These are phyloP conservation scores for Scheffersomyces stipitis DNA, from an alignment of 805 yeast species.

Conservation along the genomic window DNA sequence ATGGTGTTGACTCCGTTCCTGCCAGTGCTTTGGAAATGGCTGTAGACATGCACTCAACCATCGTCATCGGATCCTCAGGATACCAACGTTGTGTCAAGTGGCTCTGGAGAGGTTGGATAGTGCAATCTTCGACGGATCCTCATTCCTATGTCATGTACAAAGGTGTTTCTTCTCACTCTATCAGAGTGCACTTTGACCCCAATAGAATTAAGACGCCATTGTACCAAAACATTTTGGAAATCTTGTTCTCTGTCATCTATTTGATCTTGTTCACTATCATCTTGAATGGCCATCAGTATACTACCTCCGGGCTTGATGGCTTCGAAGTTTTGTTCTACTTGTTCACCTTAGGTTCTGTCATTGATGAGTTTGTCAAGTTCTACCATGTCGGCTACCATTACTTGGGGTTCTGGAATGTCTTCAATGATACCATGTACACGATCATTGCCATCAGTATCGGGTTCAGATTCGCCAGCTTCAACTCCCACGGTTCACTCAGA, in stretches of 20 bases:
- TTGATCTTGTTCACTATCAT: conserved; percentile 60
- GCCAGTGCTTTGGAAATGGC: conserved; percentile 81
- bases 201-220: conserved; percentile 81
- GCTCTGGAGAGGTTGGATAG: conserved; percentile 94
- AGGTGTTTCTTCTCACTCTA: conserved; percentile 53
- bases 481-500: conserved; percentile 16
- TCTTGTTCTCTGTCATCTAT: conserved; percentile 63
- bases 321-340: conserved; percentile 60
- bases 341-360: conserved; percentile 63
- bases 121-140: conserved; percentile 71
- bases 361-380: conserved; percentile 69
- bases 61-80: conserved; percentile 75
- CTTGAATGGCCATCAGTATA: conserved; percentile 55
- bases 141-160: conserved; percentile 64
- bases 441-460: conserved; percentile 53
- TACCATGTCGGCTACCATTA: conserved; percentile 76
- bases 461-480: conserved; percentile 50
- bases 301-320: conserved; percentile 29
- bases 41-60: conserved; percentile 78
- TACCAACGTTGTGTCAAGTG: conserved; percentile 84
- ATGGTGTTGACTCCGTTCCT: conserved; percentile 62
- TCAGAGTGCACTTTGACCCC: conserved; percentile 71
- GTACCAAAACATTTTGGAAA: conserved; percentile 76
- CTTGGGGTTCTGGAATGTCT: conserved; percentile 74
- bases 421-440: conserved; percentile 68